phyloP scores from a whole-genome alignment of 495 filamentous ascomycete genomes.

The Penicillium antarcticum region DNA sequence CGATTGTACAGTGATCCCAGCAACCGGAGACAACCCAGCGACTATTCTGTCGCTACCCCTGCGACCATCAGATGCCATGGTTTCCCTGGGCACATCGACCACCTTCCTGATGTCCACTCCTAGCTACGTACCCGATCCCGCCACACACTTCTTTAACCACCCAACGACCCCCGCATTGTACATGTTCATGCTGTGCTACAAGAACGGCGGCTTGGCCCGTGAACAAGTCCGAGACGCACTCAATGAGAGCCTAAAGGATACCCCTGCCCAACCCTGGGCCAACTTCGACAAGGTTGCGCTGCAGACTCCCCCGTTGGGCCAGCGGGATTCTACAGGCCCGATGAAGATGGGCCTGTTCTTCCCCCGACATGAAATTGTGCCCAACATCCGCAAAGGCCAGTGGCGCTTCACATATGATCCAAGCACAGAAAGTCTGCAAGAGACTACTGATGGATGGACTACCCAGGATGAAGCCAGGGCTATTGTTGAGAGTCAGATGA shows the following conservation, averaged over 20 bases:
- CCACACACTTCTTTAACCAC: slow-evolving; percentile 88
- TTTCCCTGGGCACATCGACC: slow-evolving; percentile 90
- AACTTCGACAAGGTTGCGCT: slow-evolving; percentile 68
- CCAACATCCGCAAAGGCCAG: slow-evolving; percentile 76
- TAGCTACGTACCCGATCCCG: slow-evolving; percentile 79
- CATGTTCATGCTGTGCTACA: slow-evolving; percentile 99
- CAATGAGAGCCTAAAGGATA: slow-evolving; percentile 42
- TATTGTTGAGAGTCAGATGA: slow-evolving; percentile 91
- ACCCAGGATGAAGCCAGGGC: slow-evolving; percentile 69
- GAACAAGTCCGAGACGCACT: slow-evolving; percentile 79
- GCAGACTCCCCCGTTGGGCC: slow-evolving; percentile 64
- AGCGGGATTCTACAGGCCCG: slow-evolving; percentile 44
- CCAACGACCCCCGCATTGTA: slow-evolving; percentile 76
- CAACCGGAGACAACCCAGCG: slow-evolving; percentile 94
- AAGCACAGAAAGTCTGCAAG: slow-evolving; percentile 36
- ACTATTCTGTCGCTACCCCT: slow-evolving; percentile 90
- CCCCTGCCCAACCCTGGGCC: slow-evolving; percentile 59
- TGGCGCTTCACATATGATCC: slow-evolving; percentile 74
- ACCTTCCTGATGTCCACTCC: slow-evolving; percentile 97
- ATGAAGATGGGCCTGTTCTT: slow-evolving; percentile 91
- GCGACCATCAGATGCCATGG: slow-evolving; percentile 82
- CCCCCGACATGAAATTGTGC: slow-evolving; percentile 91
- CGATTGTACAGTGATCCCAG: slow-evolving; percentile 73
- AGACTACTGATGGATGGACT: slow-evolving; percentile 47
- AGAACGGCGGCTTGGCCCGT: slow-evolving; percentile 91